These are phyloP conservation scores for Dothideomycetes sp. DNA, from an alignment of 2,329 filamentous ascomycete genomes.

Conservation along the genomic window DNA sequence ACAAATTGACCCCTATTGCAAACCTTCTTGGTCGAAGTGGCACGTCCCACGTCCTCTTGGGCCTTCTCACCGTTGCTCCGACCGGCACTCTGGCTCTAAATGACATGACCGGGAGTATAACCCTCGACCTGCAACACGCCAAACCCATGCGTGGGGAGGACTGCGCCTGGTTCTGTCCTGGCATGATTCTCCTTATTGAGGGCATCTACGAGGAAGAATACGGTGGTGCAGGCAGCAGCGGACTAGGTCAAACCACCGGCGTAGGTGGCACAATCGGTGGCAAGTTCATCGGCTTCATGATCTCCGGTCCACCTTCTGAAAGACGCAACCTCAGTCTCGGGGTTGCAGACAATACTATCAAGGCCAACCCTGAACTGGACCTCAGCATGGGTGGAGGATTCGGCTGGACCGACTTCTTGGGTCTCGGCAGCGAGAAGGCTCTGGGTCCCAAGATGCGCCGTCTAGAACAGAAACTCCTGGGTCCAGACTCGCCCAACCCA, in stretches of 20 bases:
- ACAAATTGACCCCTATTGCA: constrained; percentile 81
- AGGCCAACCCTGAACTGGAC: constrained; percentile 32
- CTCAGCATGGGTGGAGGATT: constrained; percentile 52
- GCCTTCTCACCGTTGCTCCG: constrained; percentile 69
- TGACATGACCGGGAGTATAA: constrained; percentile 80
- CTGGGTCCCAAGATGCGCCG: constrained; percentile 72
- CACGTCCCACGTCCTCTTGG: constrained; percentile 74
- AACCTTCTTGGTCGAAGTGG: constrained; percentile 69
- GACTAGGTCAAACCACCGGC: constrained; percentile 58
- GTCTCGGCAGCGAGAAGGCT: constrained; percentile 79
- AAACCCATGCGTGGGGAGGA: constrained; percentile 61
- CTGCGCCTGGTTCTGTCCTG: constrained; percentile 85
- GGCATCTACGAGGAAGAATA: constrained; percentile 96
- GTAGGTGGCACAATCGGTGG: constrained; percentile 89
- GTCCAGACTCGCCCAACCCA: constrained; percentile 14
- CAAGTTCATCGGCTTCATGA: constrained; percentile 78
- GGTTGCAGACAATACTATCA: constrained; percentile 46
- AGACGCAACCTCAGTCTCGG: constrained; percentile 70
- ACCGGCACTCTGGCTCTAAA: constrained; percentile 73
- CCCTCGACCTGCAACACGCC: constrained; percentile 70
- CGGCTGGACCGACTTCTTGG: constrained; percentile 95
- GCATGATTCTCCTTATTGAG: constrained; percentile 92
- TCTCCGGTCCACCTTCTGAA: constrained; percentile 87
- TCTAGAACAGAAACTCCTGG: constrained; percentile 59
- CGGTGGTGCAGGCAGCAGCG: constrained; percentile 49